Conservation (phyloP, 306 rosid genomes). For the Lotus japonicus region DNA sequence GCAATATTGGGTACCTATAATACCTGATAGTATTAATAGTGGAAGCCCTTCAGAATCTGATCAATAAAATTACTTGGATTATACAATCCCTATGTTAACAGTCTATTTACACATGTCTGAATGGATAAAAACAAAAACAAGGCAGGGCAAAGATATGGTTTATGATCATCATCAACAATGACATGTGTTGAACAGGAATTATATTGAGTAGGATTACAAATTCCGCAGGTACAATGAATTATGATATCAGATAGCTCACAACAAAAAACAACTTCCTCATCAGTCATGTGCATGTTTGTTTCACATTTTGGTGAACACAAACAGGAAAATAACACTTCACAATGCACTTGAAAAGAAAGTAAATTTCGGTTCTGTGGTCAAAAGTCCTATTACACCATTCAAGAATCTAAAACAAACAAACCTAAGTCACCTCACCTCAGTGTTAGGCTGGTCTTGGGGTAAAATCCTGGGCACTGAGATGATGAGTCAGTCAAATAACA, state of each 20-base stretch:
- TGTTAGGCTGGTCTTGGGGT: constrained; percentile 5
- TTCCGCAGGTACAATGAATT: constrained; percentile 24
- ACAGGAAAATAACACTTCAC: not conserved
- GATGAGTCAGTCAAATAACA: constrained; percentile 1
- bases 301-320: constrained; percentile 16
- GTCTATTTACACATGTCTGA: not conserved
- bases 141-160: not conserved
- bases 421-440: constrained; percentile 7
- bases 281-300: constrained; percentile 9
- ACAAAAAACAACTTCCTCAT: constrained; percentile 20
- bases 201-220: constrained; percentile 3
- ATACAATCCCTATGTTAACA: too few species aligned
- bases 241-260: constrained; percentile 9
- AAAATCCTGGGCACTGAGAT: constrained; percentile 3
- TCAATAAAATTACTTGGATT: too few species aligned
- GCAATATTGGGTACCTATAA: too few species aligned
- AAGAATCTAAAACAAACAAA: constrained; percentile 8
- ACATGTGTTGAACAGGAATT: not conserved
- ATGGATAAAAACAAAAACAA: not conserved
- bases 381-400: constrained; percentile 1
- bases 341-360: not conserved
- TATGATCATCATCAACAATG: not conserved
- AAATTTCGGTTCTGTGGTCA: not conserved
- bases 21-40: too few species aligned
- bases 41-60: too few species aligned